These are phyloP conservation scores for Gossypium rotundifolium DNA, from an alignment of 345 rosid species.

Conservation along the genomic window DNA sequence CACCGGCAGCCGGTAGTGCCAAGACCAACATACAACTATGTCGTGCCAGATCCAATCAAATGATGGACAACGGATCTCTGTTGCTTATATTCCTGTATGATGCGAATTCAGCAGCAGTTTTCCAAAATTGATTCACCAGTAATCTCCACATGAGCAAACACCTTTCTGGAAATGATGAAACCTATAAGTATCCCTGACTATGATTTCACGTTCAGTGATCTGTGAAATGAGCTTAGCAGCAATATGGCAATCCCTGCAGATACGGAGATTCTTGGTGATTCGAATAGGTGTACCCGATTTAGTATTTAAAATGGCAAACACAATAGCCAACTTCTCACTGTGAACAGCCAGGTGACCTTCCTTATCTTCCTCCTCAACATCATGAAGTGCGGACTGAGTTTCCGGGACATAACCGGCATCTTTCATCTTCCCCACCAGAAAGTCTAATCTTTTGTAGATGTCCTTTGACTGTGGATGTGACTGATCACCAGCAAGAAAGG, in stretches of 20 bases:
- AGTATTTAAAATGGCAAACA: slow-evolving; percentile 55
- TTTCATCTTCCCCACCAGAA: slow-evolving; percentile 60
- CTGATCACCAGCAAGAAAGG: slow-evolving; percentile 61
- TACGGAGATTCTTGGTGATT: slow-evolving; percentile 70
- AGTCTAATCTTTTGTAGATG: slow-evolving; percentile 47
- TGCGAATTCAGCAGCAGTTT: background rate
- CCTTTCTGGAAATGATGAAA: slow-evolving; percentile 63
- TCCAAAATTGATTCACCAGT: slow-evolving; percentile 38
- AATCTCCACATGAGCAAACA: slow-evolving; percentile 66
- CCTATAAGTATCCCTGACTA: slow-evolving; percentile 54
- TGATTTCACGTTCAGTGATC: slow-evolving; percentile 51
- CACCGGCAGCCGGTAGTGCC: background rate
- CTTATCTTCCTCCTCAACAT: slow-evolving; percentile 78
- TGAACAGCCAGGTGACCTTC: slow-evolving; percentile 68
- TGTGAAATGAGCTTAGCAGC: slow-evolving; percentile 65
- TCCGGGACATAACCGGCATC: slow-evolving; percentile 58
- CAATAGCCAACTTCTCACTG: slow-evolving; percentile 75
- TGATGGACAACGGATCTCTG: background rate
- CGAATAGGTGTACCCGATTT: slow-evolving; percentile 37
- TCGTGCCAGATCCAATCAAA: too few relatives aligned
- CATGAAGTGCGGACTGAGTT: slow-evolving; percentile 64
- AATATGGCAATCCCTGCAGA: slow-evolving; percentile 68
- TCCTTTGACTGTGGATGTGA: slow-evolving; percentile 40
- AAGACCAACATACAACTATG: background rate
- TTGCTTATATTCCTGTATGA: background rate